phyloP scores from a whole-genome alignment of 768 basidiomycete species.

The Russula foetens region DNA sequence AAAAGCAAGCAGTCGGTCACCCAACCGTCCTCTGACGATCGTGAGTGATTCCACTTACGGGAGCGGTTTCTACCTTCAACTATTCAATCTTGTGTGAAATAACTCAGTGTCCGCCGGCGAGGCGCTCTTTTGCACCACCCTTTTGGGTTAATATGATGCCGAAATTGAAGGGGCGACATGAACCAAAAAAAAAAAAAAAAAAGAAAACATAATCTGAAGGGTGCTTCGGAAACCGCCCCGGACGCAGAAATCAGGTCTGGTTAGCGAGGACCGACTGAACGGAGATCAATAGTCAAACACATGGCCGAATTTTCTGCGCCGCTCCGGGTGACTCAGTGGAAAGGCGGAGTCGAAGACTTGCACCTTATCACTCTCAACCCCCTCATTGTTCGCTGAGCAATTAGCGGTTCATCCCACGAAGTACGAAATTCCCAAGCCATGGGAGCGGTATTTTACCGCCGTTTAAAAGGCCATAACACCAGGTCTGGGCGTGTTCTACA shows the following conservation, averaged over 20 bases:
- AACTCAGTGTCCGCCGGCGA: background rate
- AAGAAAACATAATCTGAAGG: slow-evolving; percentile 6
- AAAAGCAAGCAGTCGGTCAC: slow-evolving; percentile 8
- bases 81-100: background rate
- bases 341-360: slow-evolving; percentile 14
- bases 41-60: background rate
- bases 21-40: slow-evolving; percentile 1
- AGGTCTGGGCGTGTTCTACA: slow-evolving; percentile 22
- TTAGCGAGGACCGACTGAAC: slow-evolving; percentile 12
- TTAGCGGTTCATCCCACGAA: slow-evolving; percentile 20
- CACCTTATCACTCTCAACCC: slow-evolving; percentile 18
- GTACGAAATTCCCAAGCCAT: slow-evolving; percentile 18
- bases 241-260: slow-evolving; percentile 7
- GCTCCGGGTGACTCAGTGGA: slow-evolving; percentile 14
- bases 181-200: background rate
- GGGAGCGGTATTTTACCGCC: slow-evolving; percentile 2
- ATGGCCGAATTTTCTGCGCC: slow-evolving; percentile 17
- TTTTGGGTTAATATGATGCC: slow-evolving; percentile 10
- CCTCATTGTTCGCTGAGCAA: slow-evolving; percentile 15
- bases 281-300: slow-evolving; percentile 19
- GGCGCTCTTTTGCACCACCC: slow-evolving; percentile 6
- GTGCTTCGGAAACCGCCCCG: slow-evolving; percentile 15
- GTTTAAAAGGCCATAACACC: slow-evolving; percentile 15
- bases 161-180: slow-evolving; percentile 12
- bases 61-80: too few relatives aligned